These are phyloP conservation scores for Aspergillus arachidicola DNA, from an alignment of 2,329 filamentous ascomycete species.

Conservation along the genomic window DNA sequence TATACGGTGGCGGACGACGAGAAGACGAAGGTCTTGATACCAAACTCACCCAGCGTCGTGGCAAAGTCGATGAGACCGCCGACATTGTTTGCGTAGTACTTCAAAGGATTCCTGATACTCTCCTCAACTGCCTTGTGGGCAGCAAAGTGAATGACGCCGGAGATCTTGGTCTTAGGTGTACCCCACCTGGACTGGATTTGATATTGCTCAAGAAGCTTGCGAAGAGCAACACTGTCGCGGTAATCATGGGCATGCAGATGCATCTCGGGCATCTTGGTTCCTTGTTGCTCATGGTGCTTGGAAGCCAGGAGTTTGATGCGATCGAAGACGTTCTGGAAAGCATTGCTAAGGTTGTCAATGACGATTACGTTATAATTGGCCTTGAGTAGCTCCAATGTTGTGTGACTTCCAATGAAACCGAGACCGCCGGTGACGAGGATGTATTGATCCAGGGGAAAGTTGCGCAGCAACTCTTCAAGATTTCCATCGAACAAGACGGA, in stretches of 20 bases:
- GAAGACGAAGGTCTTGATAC: constrained; percentile 68
- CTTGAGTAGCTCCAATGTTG: constrained; percentile 45
- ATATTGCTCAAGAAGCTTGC: constrained; percentile 48
- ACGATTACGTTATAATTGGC: constrained; percentile 46
- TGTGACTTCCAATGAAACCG: constrained; percentile 48
- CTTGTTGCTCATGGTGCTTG: constrained; percentile 40
- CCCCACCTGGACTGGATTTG: constrained; percentile 35
- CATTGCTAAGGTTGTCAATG: constrained; percentile 46
- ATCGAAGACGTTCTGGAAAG: constrained; percentile 39
- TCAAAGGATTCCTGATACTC: constrained; percentile 61
- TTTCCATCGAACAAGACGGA: constrained; percentile 51
- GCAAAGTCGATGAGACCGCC: constrained; percentile 64
- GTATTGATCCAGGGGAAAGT: constrained; percentile 43
- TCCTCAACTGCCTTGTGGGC: constrained; percentile 69
- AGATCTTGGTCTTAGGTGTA: constrained; percentile 53
- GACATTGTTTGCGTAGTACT: constrained; percentile 71
- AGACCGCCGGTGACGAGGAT: constrained; percentile 48
- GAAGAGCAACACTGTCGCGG: constrained; percentile 46
- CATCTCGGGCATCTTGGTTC: constrained; percentile 47
- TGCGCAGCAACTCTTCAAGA: constrained; percentile 44
- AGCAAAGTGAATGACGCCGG: constrained; percentile 70
- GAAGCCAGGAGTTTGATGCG: constrained; percentile 37
- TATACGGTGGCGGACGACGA: constrained; percentile 70
- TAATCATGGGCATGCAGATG: constrained; percentile 54
- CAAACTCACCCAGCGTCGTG: constrained; percentile 58